Base-by-base conservation (phyloP, 176 grass and related monocot genomes). In the Paspalum vaginatum region DNA sequence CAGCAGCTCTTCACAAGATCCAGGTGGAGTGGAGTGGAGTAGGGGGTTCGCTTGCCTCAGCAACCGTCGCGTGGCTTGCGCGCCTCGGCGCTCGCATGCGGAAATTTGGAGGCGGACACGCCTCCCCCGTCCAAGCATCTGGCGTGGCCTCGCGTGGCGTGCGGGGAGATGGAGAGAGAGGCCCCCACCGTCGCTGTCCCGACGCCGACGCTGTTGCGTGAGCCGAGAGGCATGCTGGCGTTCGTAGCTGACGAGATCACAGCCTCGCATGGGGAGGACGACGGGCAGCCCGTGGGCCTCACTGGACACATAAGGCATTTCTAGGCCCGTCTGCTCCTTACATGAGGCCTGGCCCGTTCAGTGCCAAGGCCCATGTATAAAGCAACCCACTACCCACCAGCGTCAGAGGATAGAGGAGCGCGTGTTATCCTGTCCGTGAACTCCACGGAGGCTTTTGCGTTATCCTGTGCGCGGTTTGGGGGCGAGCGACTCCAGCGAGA, bases 51-150 rank as follows among this genome's bases (percentile, higher is more conserved):
- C 78, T 89, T 85, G 82, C 87, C 83, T 85, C 63, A 21, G 83
- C 49, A 89, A 45, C 56, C 11, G 64, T 85, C 17, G 72, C 82
- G 68, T 89, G 40, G 47, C 81, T 89, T 85, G 77, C 77, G 39
- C 71, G 71, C 57, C 24, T 56, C 76, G 54, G 20, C 82, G 38
- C 18, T 4, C 53, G 24, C 17, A 27, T 70, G 14, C 32, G 2
- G 14, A 38, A 5, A 37, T 51, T 44, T 5, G 63, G 70, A 70
- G 38, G 40, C 58, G 49, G 54, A 38, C 27, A 40, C 65, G 64
- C 55, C 60, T 37, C 75, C 21, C 38, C 40, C 14, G 45, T 8
- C 11, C 15, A 62, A 45, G 25, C 55, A 43, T 27, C 57, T 78
- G 3, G 65, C 56, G 38, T 56, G 74, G 21, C 15, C 21, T 27